phyloP scores from a whole-genome alignment of 805 yeast genomes.

The Nakazawaea populi region DNA sequence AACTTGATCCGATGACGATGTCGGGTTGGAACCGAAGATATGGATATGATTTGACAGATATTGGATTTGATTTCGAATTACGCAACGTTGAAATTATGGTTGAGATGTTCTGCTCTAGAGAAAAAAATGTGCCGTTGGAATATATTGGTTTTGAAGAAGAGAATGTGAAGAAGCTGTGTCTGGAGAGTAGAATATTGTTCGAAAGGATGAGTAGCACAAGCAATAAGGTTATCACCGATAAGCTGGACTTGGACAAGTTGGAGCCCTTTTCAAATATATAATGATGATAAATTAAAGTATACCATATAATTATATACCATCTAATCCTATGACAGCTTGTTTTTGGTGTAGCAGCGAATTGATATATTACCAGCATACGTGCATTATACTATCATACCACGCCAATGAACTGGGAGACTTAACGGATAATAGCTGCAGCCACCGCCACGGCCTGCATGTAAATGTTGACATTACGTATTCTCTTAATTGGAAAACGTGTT shows the following conservation, averaged over 20 bases:
- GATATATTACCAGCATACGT: no score
- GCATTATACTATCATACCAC: no score
- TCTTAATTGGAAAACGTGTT: not conserved
- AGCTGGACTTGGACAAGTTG: constrained; percentile 8
- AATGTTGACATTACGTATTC: not conserved
- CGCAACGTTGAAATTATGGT: constrained; percentile 20
- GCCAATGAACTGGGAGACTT: no score
- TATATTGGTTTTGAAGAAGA: not conserved
- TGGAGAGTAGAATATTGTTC: not conserved
- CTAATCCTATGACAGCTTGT: no score
- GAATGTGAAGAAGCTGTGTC: constrained; percentile 1
- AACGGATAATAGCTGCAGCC: no score
- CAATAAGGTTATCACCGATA: constrained; percentile 7
- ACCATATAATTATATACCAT: not conserved
- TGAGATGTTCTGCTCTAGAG: constrained; percentile 19
- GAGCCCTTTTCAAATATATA: constrained; percentile 7
- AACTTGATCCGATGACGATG: constrained; percentile 8
- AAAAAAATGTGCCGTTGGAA: not conserved
- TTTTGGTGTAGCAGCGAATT: no score
- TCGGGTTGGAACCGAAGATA: constrained; percentile 9
- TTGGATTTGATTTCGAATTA: constrained; percentile 22
- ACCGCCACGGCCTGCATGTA: no score
- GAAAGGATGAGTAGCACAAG: constrained; percentile 6
- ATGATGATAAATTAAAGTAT: no score
- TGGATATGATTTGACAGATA: constrained; percentile 9